Evolutionary conservation across 208 protist genomes (phyloP), one percentile per base, ranked within the genome.

Genomic region (Polymyxa betae): DNA sequence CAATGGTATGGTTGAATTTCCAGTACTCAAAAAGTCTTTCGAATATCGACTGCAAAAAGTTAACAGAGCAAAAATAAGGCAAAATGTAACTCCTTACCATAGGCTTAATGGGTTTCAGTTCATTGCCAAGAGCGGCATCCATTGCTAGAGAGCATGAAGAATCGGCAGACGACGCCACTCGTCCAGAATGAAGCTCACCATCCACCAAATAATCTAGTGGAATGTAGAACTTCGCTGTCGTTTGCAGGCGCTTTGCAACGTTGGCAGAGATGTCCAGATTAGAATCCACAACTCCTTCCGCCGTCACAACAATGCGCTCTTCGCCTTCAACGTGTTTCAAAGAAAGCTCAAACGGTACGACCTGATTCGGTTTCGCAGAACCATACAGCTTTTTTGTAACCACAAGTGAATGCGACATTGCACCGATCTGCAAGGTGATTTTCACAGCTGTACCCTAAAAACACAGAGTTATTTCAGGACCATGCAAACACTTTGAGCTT

Each of bases 331-430:
- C 12, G 16, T 40, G 16, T n/a, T 35, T 82, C 16, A n/a, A 12
- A 35, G 72, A 45, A n/a, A 82, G 5, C n/a, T 82, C 72, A 35
- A 82, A 45, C 5, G 72, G 35, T 20, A 82, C n/a, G 72, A 82
- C 72, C 72, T 82, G 72, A 43, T 82, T 82, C 16, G 35, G 5
- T 35, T 82, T 82, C 72, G 72, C 72, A 20, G 35, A 35, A n/a
- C 72, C 72, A 35, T 38, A n/a, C 72, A 82, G 40, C 72, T 82
- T 82, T n/a, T 82, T 82, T 43, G 72, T 38, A 5, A 60, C 5
- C 12, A 29, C 49, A 24, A 60, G 5, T 60, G 5, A 5, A 60
- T 35, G 5, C 72, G 72, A 38, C 72, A 43, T 40, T n/a, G 72
- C 72, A 20, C 72, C 72, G 72, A 82, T 35, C 16, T 5, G n/a